Conservation (phyloP, 768 basidiomycete species). For the Russula sp. region DNA sequence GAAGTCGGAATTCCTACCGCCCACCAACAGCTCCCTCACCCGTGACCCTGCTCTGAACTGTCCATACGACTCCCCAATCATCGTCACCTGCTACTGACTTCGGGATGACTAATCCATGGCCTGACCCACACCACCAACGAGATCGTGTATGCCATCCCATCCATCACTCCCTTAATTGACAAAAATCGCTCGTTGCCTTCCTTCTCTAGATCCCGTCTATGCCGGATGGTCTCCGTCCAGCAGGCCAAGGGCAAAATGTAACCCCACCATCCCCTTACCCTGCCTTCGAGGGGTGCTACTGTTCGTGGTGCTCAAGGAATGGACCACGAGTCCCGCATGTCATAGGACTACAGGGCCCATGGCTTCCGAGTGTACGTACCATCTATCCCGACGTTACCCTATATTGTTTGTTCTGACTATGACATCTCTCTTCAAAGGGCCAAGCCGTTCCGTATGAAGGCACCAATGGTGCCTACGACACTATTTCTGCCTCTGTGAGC, state of each 20-base stretch:
- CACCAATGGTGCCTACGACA: background rate
- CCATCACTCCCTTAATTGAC: background rate
- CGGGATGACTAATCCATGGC: background rate
- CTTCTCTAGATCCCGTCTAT: background rate
- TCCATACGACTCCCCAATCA: background rate
- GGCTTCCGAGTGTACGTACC: background rate
- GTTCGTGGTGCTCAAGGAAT: background rate
- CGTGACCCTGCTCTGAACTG: background rate
- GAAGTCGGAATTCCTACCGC: too few relatives aligned
- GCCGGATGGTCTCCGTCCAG: background rate
- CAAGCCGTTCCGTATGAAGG: too few relatives aligned
- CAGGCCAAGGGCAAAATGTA: background rate
- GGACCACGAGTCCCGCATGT: background rate
- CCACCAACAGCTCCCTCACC: background rate
- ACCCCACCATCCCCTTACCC: background rate
- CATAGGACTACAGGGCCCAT: background rate
- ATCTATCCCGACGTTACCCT: background rate
- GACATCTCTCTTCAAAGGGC: too few relatives aligned
- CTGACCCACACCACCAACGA: background rate
- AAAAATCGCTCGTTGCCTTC: background rate
- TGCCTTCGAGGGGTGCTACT: background rate
- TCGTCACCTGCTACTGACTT: background rate
- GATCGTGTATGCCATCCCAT: background rate
- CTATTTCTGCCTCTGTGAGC: background rate
- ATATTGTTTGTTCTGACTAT: background rate